These are phyloP conservation scores for Alternaria viburni DNA, from an alignment of 2,329 filamentous ascomycete genomes.

Conservation along the genomic window DNA sequence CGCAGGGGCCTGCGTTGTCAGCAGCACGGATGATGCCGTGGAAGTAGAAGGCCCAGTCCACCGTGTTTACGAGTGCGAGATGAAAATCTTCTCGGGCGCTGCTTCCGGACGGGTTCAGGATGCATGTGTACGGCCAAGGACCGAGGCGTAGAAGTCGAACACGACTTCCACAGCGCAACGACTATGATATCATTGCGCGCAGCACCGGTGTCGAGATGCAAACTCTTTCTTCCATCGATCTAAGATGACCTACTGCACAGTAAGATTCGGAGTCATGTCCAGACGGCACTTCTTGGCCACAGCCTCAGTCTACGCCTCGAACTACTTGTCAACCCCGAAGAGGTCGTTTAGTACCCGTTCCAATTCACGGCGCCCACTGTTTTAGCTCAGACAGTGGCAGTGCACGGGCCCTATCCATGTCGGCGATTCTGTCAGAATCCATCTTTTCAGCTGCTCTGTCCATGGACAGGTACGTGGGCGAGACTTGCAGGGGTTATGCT, in stretches of 20 bases:
- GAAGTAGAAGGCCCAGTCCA: not conserved
- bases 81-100: conserved; percentile 3
- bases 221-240: not conserved
- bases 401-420: not conserved
- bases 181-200: not conserved
- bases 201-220: not conserved
- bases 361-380: not conserved
- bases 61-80: not conserved
- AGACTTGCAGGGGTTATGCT: not conserved
- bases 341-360: not conserved
- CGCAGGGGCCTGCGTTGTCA: conserved; percentile 1
- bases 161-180: not conserved
- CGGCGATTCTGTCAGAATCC: not conserved
- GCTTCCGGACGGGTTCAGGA: not conserved
- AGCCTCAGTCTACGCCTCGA: not conserved
- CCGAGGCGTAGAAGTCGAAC: not conserved
- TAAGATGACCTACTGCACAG: not conserved
- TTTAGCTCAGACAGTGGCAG: not conserved
- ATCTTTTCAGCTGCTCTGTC: not conserved
- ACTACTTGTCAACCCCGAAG: not conserved
- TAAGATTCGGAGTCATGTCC: not conserved
- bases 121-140: not conserved
- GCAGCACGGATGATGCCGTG: not conserved
- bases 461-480: not conserved
- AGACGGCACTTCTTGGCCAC: conserved; percentile 1